phyloP scores from a whole-genome alignment of 306 rosid genomes.

The Prunus mira region DNA sequence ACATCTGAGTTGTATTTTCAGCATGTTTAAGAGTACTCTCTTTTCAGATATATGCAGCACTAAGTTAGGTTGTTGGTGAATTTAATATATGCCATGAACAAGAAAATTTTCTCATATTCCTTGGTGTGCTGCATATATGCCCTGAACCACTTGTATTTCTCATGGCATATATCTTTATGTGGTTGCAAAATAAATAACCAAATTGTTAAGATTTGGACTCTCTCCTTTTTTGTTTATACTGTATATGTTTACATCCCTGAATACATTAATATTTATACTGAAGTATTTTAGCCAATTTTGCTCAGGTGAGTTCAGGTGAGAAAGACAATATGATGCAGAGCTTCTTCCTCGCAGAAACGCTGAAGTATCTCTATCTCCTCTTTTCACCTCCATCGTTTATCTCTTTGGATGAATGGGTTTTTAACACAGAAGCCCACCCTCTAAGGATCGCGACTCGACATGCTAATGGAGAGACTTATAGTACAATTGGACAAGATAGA shows the following conservation, averaged over 20 bases:
- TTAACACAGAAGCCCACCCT: conserved; percentile 72
- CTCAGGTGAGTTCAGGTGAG: conserved; percentile 44
- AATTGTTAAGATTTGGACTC: background rate
- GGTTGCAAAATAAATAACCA: background rate
- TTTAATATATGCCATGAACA: no score
- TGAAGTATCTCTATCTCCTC: conserved; percentile 60
- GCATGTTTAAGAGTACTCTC: background rate
- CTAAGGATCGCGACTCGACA: conserved; percentile 35
- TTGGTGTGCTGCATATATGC: no score
- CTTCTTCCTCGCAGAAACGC: conserved; percentile 69
- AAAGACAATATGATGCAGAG: conserved; percentile 64
- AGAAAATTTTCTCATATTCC: no score
- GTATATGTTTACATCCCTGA: background rate
- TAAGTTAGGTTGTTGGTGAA: no score
- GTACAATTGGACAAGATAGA: conserved; percentile 19
- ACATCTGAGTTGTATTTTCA: background rate
- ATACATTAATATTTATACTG: background rate
- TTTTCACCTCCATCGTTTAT: conserved; percentile 59
- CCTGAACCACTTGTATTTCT: no score
- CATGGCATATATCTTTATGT: background rate
- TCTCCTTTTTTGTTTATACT: background rate
- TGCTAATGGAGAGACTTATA: conserved; percentile 3
- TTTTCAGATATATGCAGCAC: background rate
- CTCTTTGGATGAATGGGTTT: conserved; percentile 63
- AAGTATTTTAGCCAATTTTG: background rate